These are phyloP conservation scores for Sporodiniella umbellata DNA, from an alignment of 371 early-diverging fungal species.

Conservation along the genomic window DNA sequence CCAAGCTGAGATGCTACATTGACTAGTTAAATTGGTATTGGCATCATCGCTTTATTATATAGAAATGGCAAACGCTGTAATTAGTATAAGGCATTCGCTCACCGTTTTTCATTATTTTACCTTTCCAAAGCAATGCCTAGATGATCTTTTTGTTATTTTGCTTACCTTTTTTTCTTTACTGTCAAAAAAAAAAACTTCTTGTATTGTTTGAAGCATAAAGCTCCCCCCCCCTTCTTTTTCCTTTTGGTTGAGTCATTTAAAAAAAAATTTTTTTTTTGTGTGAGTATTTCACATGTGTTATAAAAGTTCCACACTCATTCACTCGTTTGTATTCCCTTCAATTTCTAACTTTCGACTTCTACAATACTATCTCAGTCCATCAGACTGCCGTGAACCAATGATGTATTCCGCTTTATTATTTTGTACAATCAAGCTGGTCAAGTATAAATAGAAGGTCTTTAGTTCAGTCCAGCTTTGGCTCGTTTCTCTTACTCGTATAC, in stretches of 20 bases:
- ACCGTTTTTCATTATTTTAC: too few relatives aligned
- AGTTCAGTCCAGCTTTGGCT: neutral
- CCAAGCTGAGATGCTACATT: too few relatives aligned
- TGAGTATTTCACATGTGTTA: conserved; percentile 3
- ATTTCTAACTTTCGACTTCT: neutral
- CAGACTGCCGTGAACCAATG: neutral
- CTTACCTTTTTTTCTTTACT: too few relatives aligned
- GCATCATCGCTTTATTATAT: too few relatives aligned
- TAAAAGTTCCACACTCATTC: neutral
- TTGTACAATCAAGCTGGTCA: neutral
- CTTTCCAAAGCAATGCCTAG: too few relatives aligned
- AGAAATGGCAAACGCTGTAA: too few relatives aligned
- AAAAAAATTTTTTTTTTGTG: neutral
- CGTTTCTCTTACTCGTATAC: too few relatives aligned
- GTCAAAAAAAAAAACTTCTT: neutral
- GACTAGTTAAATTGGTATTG: too few relatives aligned
- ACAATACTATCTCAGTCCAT: neutral
- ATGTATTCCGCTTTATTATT: neutral
- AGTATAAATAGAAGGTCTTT: neutral
- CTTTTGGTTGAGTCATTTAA: neutral
- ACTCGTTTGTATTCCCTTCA: neutral
- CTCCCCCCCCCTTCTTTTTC: neutral
- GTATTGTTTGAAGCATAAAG: neutral
- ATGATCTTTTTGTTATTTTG: too few relatives aligned
- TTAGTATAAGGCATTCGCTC: too few relatives aligned